Conservation (phyloP, 805 yeast genomes). For the Hanseniaspora lindneri region DNA sequence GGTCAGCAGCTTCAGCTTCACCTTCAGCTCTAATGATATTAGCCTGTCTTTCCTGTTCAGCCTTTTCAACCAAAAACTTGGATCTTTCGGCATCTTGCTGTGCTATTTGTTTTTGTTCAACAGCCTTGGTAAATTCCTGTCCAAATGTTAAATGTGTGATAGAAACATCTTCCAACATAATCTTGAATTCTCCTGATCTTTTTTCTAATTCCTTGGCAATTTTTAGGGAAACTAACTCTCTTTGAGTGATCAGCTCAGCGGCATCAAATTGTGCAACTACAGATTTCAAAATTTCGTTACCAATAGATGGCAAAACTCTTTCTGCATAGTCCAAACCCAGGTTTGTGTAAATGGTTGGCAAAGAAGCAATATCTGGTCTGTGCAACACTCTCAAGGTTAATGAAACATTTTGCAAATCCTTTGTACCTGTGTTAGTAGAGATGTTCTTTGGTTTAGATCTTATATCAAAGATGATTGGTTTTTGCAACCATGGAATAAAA, state of each 20-base stretch:
- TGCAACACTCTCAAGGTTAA: conserved; percentile 85
- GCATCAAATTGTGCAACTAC: conserved; percentile 93
- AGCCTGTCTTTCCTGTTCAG: conserved; percentile 95
- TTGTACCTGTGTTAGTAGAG: conserved; percentile 90
- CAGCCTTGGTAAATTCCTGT: conserved; percentile 92
- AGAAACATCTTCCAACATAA: conserved; percentile 88
- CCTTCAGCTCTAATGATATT: conserved; percentile 95
- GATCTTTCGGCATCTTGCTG: conserved; percentile 99
- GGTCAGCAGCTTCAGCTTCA: conserved; percentile 97
- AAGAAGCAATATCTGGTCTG: conserved; percentile 74
- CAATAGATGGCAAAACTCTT: conserved; percentile 82
- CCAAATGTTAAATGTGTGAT: conserved; percentile 98
- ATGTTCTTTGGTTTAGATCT: conserved; percentile 91
- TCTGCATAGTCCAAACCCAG: conserved; percentile 92
- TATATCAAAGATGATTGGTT: conserved; percentile 80
- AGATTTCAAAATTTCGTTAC: conserved; percentile 79
- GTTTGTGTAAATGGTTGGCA: conserved; percentile 81
- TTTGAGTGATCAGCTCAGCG: conserved; percentile 90
- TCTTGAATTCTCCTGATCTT: conserved; percentile 80
- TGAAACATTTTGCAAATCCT: conserved; percentile 91
- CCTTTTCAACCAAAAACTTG: conserved; percentile 80
- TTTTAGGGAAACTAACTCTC: conserved; percentile 84
- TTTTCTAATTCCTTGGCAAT: conserved; percentile 74
- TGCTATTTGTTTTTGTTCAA: conserved; percentile 96
- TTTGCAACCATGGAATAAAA: conserved; percentile 89